Evolutionary conservation across 2,329 filamentous ascomycete species (phyloP), one percentile per base, ranked within the genome.

Genomic region (Sclerotiophoma versabilis): DNA sequence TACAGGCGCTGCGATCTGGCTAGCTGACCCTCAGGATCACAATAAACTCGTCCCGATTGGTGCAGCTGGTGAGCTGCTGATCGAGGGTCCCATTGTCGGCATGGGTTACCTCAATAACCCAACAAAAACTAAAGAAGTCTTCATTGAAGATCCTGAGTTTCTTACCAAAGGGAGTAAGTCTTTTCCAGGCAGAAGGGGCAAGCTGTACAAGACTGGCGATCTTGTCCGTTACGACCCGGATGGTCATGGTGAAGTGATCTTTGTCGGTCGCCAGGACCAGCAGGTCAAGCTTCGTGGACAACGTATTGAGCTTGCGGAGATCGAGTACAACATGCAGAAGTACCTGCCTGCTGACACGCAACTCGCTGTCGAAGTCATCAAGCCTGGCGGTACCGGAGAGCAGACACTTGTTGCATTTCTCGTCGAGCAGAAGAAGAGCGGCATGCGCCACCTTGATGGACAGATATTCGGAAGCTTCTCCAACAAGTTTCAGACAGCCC

Each of bases 91-190:
- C 0, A 83, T 76, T 25, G 72, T 80, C 8, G 76, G 75, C 1
- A 68, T 71, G 33, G 72, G 72, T 5, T 75, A 75, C 23, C 47
- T 75, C 17, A 70, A 73, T 43, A 73, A 75, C 45, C 68, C 69
- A 2, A 59, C 62, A 4, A 75, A 75, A 46, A 75, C 73, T 2
- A 66, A 67, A 2, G 71, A 73, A 22, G 70, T 74, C 0, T 76
- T 75, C 52, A 72, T 76, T 12, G 73, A 87, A 1, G 86, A 87
- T 22, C 77, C 81, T 0, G 68, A 76, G 36, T 88, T 87, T 67
- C 22, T 87, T 84, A 59, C 61, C 77, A 87, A 49, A 88, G 45
- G 89, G 87, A 72, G 77, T 87, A 44, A 80, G 76, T 10, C 81
- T 80, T 66, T 81, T 80, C 47, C 83, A 78, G 66, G 76, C 47